Evolutionary conservation across 2,329 filamentous ascomycete species (phyloP).

Genomic region (Fusarium veterinarium): DNA sequence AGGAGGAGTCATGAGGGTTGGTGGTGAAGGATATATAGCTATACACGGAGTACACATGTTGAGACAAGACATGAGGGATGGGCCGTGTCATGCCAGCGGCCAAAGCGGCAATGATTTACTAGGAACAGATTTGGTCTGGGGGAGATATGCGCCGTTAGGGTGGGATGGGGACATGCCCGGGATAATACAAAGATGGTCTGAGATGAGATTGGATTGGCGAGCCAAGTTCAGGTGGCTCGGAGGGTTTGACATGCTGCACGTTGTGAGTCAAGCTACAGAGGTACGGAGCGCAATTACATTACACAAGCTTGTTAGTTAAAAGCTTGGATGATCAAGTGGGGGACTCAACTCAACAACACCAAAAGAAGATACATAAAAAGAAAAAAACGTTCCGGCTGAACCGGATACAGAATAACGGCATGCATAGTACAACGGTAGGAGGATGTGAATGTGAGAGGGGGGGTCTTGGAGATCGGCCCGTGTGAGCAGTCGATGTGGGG

Average conservation of each 20-base stretch:
- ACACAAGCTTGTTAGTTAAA: constrained; percentile 29
- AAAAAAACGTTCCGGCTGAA: constrained; percentile 25
- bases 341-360: constrained; percentile 15
- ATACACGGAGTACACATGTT: constrained; percentile 5
- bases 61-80: constrained; percentile 20
- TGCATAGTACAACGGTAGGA: not conserved
- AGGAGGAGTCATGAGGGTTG: constrained; percentile 6
- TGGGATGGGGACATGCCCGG: constrained; percentile 25
- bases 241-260: not conserved
- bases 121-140: constrained; percentile 29
- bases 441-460: not conserved
- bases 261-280: constrained; percentile 3
- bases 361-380: not conserved
- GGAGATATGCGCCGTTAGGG: constrained; percentile 12
- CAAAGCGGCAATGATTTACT: constrained; percentile 40
- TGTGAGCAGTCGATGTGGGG: constrained; percentile 26
- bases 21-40: constrained; percentile 17
- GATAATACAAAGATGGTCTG: constrained; percentile 29
- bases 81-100: constrained; percentile 28
- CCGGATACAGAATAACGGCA: constrained; percentile 27
- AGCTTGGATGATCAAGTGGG: constrained; percentile 28
- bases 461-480: constrained; percentile 38
- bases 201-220: constrained; percentile 44
- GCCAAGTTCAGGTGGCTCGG: constrained; percentile 3
- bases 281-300: not conserved